Conservation (phyloP, 345 rosid species). For the Linum lewisii region DNA sequence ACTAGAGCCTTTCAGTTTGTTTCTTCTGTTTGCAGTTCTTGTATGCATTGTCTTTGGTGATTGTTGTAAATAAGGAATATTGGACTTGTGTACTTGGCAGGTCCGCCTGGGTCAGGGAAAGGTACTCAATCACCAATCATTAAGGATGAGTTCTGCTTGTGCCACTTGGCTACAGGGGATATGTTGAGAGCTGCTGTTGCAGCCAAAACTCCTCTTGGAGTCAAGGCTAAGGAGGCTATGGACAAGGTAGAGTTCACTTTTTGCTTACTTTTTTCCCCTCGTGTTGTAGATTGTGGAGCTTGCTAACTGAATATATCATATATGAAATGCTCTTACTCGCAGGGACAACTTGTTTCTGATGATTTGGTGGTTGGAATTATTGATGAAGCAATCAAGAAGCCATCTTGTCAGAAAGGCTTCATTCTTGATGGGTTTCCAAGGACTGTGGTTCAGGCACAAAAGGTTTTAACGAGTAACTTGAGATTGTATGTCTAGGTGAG, state of each 20-base stretch:
- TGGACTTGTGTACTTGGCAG: conserved; percentile 26
- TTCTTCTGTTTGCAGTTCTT: too few relatives aligned
- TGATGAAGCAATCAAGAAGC: conserved; percentile 90
- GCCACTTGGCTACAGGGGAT: conserved; percentile 98
- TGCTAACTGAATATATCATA: conserved; percentile 11
- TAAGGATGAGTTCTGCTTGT: conserved; percentile 87
- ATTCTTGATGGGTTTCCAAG: conserved; percentile 95
- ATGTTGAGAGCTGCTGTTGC: conserved; percentile 97
- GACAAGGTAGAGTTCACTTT: conserved; percentile 47
- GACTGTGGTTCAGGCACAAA: conserved; percentile 82
- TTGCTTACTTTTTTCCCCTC: not conserved
- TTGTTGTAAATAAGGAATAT: too few relatives aligned
- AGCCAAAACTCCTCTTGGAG: conserved; percentile 87
- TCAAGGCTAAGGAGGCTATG: conserved; percentile 97
- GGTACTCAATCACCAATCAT: conserved; percentile 94
- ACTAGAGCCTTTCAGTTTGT: too few relatives aligned
- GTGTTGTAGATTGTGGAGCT: not conserved
- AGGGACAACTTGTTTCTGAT: conserved; percentile 96
- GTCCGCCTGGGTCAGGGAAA: conserved; percentile 98
- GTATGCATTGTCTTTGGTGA: not conserved
- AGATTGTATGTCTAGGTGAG: not conserved
- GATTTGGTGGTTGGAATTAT: conserved; percentile 90
- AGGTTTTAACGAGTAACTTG: conserved; percentile 27
- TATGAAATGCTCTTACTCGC: conserved; percentile 10
- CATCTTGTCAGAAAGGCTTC: conserved; percentile 87